Evolutionary conservation across 257 asterid species (phyloP).

Genomic region (Nyctanthes arbortristis): DNA sequence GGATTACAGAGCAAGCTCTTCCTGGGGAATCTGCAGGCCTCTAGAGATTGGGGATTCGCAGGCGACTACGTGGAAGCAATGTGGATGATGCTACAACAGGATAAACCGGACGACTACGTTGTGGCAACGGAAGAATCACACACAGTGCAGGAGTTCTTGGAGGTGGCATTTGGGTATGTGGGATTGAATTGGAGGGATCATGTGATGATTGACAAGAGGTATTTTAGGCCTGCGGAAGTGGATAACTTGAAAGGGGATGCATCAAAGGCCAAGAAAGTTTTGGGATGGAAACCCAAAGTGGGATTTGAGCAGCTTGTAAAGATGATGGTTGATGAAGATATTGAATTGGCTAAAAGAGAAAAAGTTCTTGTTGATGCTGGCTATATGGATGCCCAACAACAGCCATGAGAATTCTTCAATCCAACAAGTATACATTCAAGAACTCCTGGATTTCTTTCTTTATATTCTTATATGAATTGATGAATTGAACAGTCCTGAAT

Average conservation of each 20-base stretch:
- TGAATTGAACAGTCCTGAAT: no score
- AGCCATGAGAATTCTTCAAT: constrained; percentile 52
- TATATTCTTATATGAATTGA: background rate
- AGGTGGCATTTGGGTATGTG: constrained; percentile 72
- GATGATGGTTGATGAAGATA: constrained; percentile 99
- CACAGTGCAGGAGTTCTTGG: constrained; percentile 85
- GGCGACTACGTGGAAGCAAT: constrained; percentile 98
- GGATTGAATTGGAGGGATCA: constrained; percentile 93
- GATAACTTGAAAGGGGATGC: constrained; percentile 92
- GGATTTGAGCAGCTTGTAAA: constrained; percentile 90
- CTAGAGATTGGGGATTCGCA: constrained; percentile 95
- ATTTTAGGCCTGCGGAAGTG: constrained; percentile 88
- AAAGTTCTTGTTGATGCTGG: constrained; percentile 98
- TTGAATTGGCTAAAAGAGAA: constrained; percentile 92
- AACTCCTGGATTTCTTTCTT: background rate
- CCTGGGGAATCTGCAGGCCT: constrained; percentile 82
- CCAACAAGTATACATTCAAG: no score
- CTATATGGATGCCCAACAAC: constrained; percentile 94
- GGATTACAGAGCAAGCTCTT: constrained; percentile 94
- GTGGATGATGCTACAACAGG: constrained; percentile 99
- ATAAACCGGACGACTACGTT: constrained; percentile 89
- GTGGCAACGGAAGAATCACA: constrained; percentile 98
- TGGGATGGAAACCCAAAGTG: constrained; percentile 90
- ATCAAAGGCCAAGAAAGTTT: constrained; percentile 65
- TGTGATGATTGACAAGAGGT: constrained; percentile 81